Evolutionary conservation across 345 rosid species (phyloP), one percentile per base, ranked within the genome.

Genomic region (Boechera divaricarpa): DNA sequence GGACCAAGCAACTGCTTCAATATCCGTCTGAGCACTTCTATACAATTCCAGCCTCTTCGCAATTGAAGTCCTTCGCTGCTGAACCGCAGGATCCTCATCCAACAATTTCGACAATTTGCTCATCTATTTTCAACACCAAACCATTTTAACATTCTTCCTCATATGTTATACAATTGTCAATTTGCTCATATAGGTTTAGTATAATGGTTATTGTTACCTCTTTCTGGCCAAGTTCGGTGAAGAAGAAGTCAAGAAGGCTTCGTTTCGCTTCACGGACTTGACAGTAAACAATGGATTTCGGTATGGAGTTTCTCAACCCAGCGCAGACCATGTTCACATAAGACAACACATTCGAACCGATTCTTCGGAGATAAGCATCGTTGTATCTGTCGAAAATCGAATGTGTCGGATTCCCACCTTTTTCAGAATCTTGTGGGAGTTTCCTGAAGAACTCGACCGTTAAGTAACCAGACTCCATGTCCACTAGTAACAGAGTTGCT

Each of bases 261-360:
- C 98, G 89, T 69, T 92, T 94, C 7, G 97, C 98, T 77, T 90
- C 97, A 2, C 94, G 93, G 26, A 94, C 98, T 90, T 94, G 97
- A 81, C 98, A 89, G 58, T 92, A 88, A 36, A 92, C 98, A 26
- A 92, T 86, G 28, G 98, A 92, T 70, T 94, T 94, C 0, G 97
- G 97, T 21, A 94, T 94, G n/a, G 97, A 83, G 80, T 90, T 85
- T 57, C 98, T 91, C 81, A 92, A 70, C 45, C 84, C 82, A 31
- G 86, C 93, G 65, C 97, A 87, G 32, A 91, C 96, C 97, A 90
- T 89, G 67, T 90, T 92, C 70, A 88, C 96, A 4, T 94, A 90
- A 7, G 90, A 75, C 80, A 92, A 79, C 39, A 92, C 97, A 24
- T 86, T 94, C 26, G 85, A 86, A 88, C 97, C 97, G 18, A 94